A percentile compares a stretch with the other conserved stretches of the same genome.
Conservation (phyloP, 352 stramenopile species). For the Pythium pyrilobum region DNA sequence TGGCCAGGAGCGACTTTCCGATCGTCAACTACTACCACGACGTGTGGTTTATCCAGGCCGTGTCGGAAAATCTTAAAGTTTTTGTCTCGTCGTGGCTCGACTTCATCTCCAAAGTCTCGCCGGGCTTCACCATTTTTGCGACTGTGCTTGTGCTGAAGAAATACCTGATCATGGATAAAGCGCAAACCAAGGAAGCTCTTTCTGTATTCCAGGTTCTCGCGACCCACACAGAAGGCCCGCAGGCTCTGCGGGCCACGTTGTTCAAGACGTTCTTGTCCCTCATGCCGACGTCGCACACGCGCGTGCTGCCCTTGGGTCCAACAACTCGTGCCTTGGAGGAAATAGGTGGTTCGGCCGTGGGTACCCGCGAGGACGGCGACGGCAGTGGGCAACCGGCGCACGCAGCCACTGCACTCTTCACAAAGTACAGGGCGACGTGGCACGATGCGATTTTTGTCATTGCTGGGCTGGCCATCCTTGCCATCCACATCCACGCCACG, state of each 20-base stretch:
- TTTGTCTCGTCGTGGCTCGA: conserved; percentile 20
- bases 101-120: not conserved
- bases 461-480: conserved; percentile 7
- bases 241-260: no score
- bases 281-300: no score
- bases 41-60: conserved; percentile 14
- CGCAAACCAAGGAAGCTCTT: not conserved
- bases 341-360: no score
- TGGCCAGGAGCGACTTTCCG: conserved; percentile 4
- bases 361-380: no score
- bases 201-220: no score
- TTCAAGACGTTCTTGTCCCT: no score
- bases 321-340: no score
- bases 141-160: not conserved
- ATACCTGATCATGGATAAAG: not conserved
- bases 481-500: conserved; percentile 7
- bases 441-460: not conserved
- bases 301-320: no score
- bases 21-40: conserved; percentile 17
- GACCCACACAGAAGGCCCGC: no score
- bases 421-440: not conserved
- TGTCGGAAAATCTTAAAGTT: conserved; percentile 19
- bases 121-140: not conserved
- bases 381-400: not conserved
- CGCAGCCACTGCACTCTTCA: not conserved